Conservation (phyloP, 1,284 basidiomycete species). For the Rhizopogon hawkerae region DNA sequence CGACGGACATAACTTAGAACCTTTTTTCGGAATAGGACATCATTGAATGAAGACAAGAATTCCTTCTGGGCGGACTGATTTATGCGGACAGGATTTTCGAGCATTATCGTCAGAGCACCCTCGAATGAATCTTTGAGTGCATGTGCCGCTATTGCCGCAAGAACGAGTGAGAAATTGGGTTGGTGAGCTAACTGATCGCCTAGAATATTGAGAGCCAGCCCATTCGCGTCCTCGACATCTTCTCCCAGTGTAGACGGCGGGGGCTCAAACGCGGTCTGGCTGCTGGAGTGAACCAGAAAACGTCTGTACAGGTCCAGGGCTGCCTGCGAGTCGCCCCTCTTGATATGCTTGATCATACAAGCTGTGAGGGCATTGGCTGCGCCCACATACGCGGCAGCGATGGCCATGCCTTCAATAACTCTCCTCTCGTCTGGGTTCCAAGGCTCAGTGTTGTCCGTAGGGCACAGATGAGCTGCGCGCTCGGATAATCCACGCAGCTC, state of each 20-base stretch:
- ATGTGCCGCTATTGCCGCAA: slow-evolving; percentile 50
- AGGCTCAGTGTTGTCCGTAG: slow-evolving; percentile 10
- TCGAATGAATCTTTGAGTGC: slow-evolving; percentile 47
- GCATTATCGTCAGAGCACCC: slow-evolving; percentile 38
- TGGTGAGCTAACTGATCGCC: slow-evolving; percentile 15
- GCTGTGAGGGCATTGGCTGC: slow-evolving; percentile 39
- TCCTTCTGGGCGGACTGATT: slow-evolving; percentile 25
- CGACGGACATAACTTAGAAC: slow-evolving; percentile 37
- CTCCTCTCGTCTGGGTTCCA: slow-evolving; percentile 25
- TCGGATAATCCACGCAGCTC: slow-evolving; percentile 34
- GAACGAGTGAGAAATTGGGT: slow-evolving; percentile 35
- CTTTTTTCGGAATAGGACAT: slow-evolving; percentile 30
- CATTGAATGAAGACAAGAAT: slow-evolving; percentile 32
- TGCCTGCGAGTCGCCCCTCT: slow-evolving; percentile 31
- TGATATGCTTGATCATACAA: slow-evolving; percentile 42
- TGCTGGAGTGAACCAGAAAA: slow-evolving; percentile 25
- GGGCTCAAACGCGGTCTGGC: slow-evolving; percentile 11
- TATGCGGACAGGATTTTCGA: slow-evolving; percentile 33
- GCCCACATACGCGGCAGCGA: slow-evolving; percentile 37
- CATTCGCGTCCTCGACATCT: slow-evolving; percentile 15
- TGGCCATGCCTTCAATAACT: slow-evolving; percentile 38
- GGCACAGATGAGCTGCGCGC: slow-evolving; percentile 27
- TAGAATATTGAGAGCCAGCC: slow-evolving; percentile 17
- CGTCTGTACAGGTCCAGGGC: slow-evolving; percentile 41
- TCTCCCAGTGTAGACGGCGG: slow-evolving; percentile 7